Percentiles rank a stretch among this genome's conserved stretches.
Evolutionary conservation across 1,284 basidiomycete species (phyloP).

Genomic region (Dichomitus squalens): DNA sequence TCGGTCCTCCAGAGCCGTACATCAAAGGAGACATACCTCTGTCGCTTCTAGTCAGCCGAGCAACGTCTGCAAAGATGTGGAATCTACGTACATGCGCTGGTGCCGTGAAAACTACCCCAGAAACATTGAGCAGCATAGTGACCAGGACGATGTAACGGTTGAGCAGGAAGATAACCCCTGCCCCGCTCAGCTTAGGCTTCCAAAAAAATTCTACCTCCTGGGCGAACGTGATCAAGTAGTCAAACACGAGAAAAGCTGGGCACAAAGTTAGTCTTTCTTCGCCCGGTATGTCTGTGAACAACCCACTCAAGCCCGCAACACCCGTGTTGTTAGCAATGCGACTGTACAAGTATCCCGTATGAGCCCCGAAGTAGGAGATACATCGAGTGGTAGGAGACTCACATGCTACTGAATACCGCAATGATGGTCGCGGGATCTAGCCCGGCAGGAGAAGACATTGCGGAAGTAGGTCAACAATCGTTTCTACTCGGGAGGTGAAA

Average conservation of each 20-base stretch:
- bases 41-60: background rate
- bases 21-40: background rate
- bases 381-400: background rate
- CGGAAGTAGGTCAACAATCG: background rate
- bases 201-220: conserved; percentile 3
- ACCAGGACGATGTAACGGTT: conserved; percentile 6
- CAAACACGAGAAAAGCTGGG: background rate
- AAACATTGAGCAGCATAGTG: background rate
- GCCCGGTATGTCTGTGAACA: too few relatives aligned
- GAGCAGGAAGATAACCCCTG: background rate
- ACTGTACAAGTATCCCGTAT: background rate
- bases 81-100: background rate
- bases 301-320: background rate
- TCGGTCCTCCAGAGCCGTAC: background rate
- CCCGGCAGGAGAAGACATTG: background rate
- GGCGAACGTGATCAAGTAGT: background rate
- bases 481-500: background rate
- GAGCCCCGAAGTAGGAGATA: background rate
- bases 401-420: background rate
- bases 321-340: background rate
- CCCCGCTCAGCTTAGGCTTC: background rate
- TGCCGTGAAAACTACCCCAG: background rate
- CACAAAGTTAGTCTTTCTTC: background rate
- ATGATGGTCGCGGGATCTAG: background rate
- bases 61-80: too few relatives aligned